Conservation (phyloP, 257 asterid species). For the Catharanthus roseus region DNA sequence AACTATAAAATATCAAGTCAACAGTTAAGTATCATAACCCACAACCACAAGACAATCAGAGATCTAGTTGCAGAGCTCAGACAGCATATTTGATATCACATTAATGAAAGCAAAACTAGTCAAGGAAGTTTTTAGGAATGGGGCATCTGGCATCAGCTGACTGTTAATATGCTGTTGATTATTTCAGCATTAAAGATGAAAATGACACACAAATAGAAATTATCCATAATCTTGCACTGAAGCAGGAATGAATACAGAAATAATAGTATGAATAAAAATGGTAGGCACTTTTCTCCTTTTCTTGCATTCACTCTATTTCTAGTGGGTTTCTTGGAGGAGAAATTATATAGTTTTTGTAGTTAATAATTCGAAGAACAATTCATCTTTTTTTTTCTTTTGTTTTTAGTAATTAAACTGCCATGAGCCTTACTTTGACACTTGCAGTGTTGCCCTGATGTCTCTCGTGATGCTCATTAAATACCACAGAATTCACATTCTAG, state of each 20-base stretch:
- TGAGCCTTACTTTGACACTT: background rate
- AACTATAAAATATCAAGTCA: constrained; percentile 30
- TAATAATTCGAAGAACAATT: no score
- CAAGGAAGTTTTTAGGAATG: background rate
- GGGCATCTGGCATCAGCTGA: background rate
- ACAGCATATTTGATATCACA: background rate
- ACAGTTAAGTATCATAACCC: background rate
- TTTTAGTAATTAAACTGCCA: background rate
- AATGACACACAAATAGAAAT: background rate
- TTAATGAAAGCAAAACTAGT: background rate
- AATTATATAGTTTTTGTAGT: no score
- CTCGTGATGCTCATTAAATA: background rate
- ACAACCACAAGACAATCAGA: background rate
- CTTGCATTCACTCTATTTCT: background rate
- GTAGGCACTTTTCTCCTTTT: background rate
- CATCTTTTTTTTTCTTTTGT: background rate
- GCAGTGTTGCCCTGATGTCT: background rate
- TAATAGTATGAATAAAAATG: background rate
- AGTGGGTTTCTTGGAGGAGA: no score
- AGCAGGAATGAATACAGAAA: background rate
- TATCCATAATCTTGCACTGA: background rate
- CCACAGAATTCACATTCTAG: background rate
- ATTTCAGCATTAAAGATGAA: background rate
- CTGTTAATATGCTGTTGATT: background rate
- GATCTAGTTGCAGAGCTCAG: background rate